Base-by-base conservation (phyloP, 768 basidiomycete species). In the Bullera alba region DNA sequence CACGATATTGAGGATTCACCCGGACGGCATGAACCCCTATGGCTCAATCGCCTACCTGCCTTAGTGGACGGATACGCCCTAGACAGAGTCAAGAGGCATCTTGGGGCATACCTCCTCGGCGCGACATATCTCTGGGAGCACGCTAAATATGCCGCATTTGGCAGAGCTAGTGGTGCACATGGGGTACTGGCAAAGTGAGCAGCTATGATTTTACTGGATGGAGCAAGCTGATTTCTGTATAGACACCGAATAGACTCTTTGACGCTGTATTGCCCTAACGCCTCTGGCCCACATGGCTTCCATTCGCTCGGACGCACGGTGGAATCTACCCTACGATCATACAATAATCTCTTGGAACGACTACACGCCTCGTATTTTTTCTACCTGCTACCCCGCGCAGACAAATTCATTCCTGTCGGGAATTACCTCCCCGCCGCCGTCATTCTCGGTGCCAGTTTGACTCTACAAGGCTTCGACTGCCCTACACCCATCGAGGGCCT, bases 351-450 rank as follows among this genome's bases (percentile, higher is more conserved):
- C 5, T 79, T 96, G 17, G 95, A 99, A 67, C 83, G 95, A 15
- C 81, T 97, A 19, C 95, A 99, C 70, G 92, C 92, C 1, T 97
- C 93, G 0, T 92, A 93, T 74, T 96, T 97, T 77, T 91, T 97
- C 75, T 97, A 92, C 74, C 77, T 97, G 54, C 74, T 89, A 52
- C 79, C 84, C 14, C 73, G 75, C 32, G 77, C 82, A 1, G 76
- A 73, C 4, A 79, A 77, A 1, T 95, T 93, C 74, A 79, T 89
- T 60, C 87, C 92, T 67, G 89, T 97, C 25, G 92, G 91, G 2
- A 81, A 77, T 61, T 99, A 88, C 72, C 78, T 99, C 5, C 92
- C 93, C 0, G 87, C 87, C 48, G 87, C 81, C 0, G 79, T 97
- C 30, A 69, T 96, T 2, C 79, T 95, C 48, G 86, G 87, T 30